Conservation (phyloP, 805 yeast species). For the Kregervanrija delftensis region DNA sequence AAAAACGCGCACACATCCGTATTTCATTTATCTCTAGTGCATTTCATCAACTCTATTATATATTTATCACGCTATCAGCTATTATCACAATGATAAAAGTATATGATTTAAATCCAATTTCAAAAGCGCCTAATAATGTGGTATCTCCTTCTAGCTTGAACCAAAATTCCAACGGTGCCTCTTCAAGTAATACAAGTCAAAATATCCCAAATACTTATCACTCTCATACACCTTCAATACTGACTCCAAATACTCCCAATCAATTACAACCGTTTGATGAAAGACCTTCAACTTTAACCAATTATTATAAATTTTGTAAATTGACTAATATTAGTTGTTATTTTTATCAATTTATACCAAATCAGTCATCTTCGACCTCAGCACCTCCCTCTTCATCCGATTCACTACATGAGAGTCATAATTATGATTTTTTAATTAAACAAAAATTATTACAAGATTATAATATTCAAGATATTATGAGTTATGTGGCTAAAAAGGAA, state of each 20-base stretch:
- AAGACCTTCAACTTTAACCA: constrained; percentile 19
- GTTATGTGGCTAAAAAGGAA: constrained; percentile 26
- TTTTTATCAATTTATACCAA: constrained; percentile 22
- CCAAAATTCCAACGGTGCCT: no score
- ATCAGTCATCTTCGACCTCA: constrained; percentile 5
- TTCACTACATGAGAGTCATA: constrained; percentile 20
- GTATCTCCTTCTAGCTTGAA: no score
- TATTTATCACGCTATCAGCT: no score
- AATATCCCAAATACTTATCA: no score
- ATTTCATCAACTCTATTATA: no score
- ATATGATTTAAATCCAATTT: no score
- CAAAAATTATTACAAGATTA: constrained; percentile 22
- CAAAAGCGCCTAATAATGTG: no score
- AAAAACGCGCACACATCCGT: no score
- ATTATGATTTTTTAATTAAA: constrained; percentile 22
- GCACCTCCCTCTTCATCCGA: constrained; percentile 6
- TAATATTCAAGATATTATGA: constrained; percentile 21
- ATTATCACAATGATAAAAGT: no score
- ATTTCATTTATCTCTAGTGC: no score
- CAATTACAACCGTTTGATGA: constrained; percentile 24
- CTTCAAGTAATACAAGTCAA: no score
- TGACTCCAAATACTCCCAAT: background rate
- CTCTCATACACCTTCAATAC: no score
- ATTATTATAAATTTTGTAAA: constrained; percentile 24
- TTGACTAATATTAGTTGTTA: constrained; percentile 24